Conservation (phyloP, 2,329 filamentous ascomycete genomes). For the Colletotrichum australisinense region DNA sequence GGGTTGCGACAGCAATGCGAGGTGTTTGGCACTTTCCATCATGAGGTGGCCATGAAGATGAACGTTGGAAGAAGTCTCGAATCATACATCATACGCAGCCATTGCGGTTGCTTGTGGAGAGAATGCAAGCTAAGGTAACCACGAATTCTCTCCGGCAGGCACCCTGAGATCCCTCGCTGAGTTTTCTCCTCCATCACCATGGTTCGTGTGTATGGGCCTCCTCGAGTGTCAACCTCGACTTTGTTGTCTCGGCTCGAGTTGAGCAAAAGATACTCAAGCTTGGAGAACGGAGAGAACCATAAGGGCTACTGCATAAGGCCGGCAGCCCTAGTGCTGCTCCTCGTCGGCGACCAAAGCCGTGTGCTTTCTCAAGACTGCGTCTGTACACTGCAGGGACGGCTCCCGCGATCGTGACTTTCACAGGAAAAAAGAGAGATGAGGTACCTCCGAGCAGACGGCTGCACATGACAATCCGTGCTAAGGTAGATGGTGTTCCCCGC, state of each 20-base stretch:
- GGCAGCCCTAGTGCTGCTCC: background rate
- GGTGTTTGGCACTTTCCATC: background rate
- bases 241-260: background rate
- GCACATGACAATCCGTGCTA: background rate
- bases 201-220: background rate
- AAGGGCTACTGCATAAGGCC: background rate
- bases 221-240: too few relatives aligned
- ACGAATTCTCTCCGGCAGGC: background rate
- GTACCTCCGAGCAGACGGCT: background rate
- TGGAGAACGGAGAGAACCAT: background rate
- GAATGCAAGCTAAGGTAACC: background rate
- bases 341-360: too few relatives aligned
- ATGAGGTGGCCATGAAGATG: background rate
- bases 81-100: background rate
- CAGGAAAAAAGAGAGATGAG: background rate
- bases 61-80: background rate
- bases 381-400: background rate
- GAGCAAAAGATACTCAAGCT: background rate
- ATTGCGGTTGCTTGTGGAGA: background rate
- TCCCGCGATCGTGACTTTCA: background rate
- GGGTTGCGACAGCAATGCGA: background rate
- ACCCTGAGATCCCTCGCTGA: background rate
- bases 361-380: background rate
- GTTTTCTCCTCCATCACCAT: background rate
- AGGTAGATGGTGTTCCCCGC: background rate